Base-by-base conservation (phyloP, 2,329 filamentous ascomycete species). In the Coccinonectria pachysandricola region DNA sequence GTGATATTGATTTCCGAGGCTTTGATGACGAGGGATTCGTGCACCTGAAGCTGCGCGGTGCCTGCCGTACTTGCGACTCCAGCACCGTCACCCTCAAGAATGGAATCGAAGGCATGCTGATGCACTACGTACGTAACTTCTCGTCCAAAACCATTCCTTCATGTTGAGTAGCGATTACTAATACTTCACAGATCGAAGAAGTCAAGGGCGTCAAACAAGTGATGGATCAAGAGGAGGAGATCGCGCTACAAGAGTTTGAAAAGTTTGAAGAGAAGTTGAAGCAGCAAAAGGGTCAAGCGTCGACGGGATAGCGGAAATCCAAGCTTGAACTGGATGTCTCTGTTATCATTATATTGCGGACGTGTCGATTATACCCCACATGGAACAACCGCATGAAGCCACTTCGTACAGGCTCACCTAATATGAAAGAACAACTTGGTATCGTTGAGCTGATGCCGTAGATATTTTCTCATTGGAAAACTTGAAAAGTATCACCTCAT, bases 51-150 rank as follows among this genome's bases (percentile, higher is more conserved):
- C 59, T 98, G 45, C 70, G 88, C 24, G 91, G 91, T 10, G 91
- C 91, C 12, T 98, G 91, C 57, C 70, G 91, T 40, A 96, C 88
- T 12, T 98, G 91, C 54, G 91, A 96, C 55, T 93, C 84, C 23
- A 95, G 87, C 53, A 96, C 91, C 0, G 87, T 95, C 18, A 98
- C 91, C 15, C 59, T 98, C 41, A 94, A 93, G 67, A 96, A 92
- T 53, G 91, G 91, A 6, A 98, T 98, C 43, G 91, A 98, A 67
- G 84, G 83, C 40, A 96, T 98, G 91, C 57, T 96, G 53, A 95
- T 94, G 84, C 84, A 88, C 55, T 91, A 91, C 56, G 81, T 86
- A 56, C 71, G 79, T 74, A 12, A 4, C 8, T 17, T 17, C 14
- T 8, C 10, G 8, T 16, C 12, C 7, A 19, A 9, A 7, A 12